These are phyloP conservation scores for Salix dunnii DNA, from an alignment of 345 rosid genomes.

Conservation along the genomic window DNA sequence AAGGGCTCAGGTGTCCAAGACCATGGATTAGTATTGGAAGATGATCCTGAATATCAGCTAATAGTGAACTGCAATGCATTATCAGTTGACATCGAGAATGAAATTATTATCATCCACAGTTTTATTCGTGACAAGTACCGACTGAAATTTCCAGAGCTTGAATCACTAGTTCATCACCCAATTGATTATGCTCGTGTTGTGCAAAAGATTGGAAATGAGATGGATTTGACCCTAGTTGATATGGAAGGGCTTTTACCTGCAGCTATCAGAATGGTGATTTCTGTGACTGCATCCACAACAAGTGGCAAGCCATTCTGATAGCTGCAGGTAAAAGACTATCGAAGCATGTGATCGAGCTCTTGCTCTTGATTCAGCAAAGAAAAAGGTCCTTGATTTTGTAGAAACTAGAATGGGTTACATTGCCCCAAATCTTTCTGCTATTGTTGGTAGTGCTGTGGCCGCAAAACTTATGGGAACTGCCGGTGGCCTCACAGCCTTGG, in stretches of 20 bases:
- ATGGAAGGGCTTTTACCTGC: conserved; percentile 84
- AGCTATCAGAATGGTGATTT: conserved; percentile 89
- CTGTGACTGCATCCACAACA: conserved; percentile 86
- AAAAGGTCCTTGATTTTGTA: conserved; percentile 90
- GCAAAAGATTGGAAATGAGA: conserved; percentile 82
- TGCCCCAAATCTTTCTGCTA: conserved; percentile 88
- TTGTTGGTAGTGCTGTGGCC: conserved; percentile 95
- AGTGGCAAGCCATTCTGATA: conserved; percentile 97
- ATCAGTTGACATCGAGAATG: conserved; percentile 89
- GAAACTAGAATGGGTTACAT: conserved; percentile 95
- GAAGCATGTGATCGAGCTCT: conserved; percentile 94
- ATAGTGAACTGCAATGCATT: conserved; percentile 86
- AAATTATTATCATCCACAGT: conserved; percentile 78
- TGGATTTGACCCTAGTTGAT: conserved; percentile 83
- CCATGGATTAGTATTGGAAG: conserved; percentile 74
- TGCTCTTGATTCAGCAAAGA: conserved; percentile 67
- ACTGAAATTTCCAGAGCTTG: conserved; percentile 88
- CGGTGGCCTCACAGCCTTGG: conserved; percentile 83
- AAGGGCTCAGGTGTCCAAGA: conserved; percentile 55
- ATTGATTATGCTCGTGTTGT: conserved; percentile 94
- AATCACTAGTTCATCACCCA: conserved; percentile 82
- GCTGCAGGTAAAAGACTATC: conserved; percentile 62
- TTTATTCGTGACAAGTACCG: conserved; percentile 86
- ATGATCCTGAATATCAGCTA: conserved; percentile 90
- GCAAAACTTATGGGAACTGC: conserved; percentile 98